Percentiles rank a stretch among this genome's conserved stretches.
Evolutionary conservation across 805 yeast genomes (phyloP).

Genomic region (Metschnikowia hibisci): DNA sequence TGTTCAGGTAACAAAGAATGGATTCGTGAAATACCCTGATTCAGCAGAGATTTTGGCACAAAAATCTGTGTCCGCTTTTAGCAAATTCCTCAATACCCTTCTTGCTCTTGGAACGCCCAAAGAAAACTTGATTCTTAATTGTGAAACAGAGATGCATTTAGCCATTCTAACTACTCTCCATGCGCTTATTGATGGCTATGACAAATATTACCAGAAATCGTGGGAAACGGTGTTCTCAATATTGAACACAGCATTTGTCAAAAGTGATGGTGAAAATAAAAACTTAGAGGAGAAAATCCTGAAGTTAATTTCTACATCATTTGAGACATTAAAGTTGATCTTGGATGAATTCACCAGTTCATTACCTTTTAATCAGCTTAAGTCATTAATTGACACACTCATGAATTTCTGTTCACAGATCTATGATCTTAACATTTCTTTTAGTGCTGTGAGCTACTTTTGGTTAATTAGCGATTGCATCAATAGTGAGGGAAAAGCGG

Average conservation of each 20-base stretch:
- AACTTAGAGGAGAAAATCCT: slow-evolving; percentile 46
- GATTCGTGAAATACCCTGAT: slow-evolving; percentile 28
- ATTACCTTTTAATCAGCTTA: slow-evolving; percentile 63
- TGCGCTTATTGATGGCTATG: slow-evolving; percentile 74
- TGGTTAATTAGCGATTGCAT: slow-evolving; percentile 85
- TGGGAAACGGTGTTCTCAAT: slow-evolving; percentile 75
- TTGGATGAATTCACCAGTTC: slow-evolving; percentile 79
- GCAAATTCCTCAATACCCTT: slow-evolving; percentile 41
- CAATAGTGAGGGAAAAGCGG: slow-evolving; percentile 14
- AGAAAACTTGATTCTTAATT: slow-evolving; percentile 46
- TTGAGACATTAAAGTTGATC: slow-evolving; percentile 76
- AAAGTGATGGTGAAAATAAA: slow-evolving; percentile 17
- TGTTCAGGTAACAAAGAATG: slow-evolving; percentile 35
- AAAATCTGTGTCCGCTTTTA: slow-evolving; percentile 47
- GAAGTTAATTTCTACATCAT: slow-evolving; percentile 61
- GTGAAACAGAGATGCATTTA: slow-evolving; percentile 66
- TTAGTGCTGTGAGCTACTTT: slow-evolving; percentile 85
- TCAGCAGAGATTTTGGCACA: slow-evolving; percentile 35
- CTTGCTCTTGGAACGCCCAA: slow-evolving; percentile 34
- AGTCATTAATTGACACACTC: slow-evolving; percentile 65
- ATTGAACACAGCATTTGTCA: slow-evolving; percentile 52
- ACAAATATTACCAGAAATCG: slow-evolving; percentile 51
- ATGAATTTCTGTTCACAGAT: slow-evolving; percentile 67
- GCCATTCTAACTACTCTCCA: slow-evolving; percentile 60
- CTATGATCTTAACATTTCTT: slow-evolving; percentile 78